These are phyloP conservation scores for Trypanosoma caninum DNA, from an alignment of 208 protist species.

Conservation along the genomic window DNA sequence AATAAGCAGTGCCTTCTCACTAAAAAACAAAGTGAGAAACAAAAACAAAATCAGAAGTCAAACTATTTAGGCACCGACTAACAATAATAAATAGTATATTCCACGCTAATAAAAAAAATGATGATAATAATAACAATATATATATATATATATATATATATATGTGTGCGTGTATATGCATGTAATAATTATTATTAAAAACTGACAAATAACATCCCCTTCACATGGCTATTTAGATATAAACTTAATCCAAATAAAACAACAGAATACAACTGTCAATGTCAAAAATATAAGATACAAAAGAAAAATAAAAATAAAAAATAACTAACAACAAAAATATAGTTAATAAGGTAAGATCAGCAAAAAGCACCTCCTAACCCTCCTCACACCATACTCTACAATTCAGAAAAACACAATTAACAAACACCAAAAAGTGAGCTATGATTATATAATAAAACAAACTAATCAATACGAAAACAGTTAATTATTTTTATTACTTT, in stretches of 20 bases:
- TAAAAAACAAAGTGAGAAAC: neutral
- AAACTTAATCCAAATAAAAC: too few species aligned
- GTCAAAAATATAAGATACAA: neutral
- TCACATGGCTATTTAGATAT: too few species aligned
- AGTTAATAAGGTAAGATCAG: too few species aligned
- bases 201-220: too few species aligned
- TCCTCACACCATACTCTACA: too few species aligned
- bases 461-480: too few species aligned
- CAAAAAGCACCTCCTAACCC: too few species aligned
- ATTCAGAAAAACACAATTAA: neutral
- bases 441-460: neutral
- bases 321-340: neutral
- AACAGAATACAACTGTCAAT: too few species aligned
- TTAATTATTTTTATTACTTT: neutral
- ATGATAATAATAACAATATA: neutral
- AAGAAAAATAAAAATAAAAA: neutral
- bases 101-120: neutral
- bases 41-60: constrained; percentile 19
- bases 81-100: neutral
- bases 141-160: constrained; percentile 1
- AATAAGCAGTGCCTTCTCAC: neutral
- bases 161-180: neutral
- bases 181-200: too few species aligned
- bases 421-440: neutral
- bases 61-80: too few species aligned